These are phyloP conservation scores for Pichia deserticola DNA, from an alignment of 805 yeast species.

Conservation along the genomic window DNA sequence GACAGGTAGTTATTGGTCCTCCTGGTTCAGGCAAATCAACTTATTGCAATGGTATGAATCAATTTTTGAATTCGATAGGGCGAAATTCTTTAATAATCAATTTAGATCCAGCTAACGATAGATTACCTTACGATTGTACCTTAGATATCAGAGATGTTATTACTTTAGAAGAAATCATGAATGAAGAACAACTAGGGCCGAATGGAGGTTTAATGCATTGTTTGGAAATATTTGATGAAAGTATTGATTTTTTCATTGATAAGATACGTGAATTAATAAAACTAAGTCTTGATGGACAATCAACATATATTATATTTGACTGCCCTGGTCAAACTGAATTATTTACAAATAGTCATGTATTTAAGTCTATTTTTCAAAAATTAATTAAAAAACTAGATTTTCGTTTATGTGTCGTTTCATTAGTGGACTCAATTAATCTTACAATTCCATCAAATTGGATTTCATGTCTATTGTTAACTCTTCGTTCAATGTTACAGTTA, in stretches of 20 bases:
- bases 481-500: constrained; percentile 88
- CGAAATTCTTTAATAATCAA: constrained; percentile 79
- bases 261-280: constrained; percentile 50
- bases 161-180: constrained; percentile 54
- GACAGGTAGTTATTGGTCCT: constrained; percentile 93
- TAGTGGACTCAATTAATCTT: constrained; percentile 75
- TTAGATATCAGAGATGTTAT: constrained; percentile 51
- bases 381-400: constrained; percentile 60
- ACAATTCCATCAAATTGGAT: constrained; percentile 86
- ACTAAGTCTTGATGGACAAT: constrained; percentile 32
- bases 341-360: constrained; percentile 80
- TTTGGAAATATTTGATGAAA: constrained; percentile 55
- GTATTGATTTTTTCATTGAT: constrained; percentile 50
- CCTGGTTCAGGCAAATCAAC: constrained; percentile 98
- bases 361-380: constrained; percentile 57
- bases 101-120: constrained; percentile 75
- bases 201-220: constrained; percentile 90
- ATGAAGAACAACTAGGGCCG: constrained; percentile 47
- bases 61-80: constrained; percentile 91
- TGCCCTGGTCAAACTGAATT: constrained; percentile 97
- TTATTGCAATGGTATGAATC: constrained; percentile 86
- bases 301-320: constrained; percentile 69
- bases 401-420: constrained; percentile 75
- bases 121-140: constrained; percentile 45
- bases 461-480: constrained; percentile 68